Percentiles rank a stretch among this genome's conserved stretches.
These are phyloP conservation scores for Scytalidium sp. DNA, from an alignment of 2,329 filamentous ascomycete genomes.

Conservation along the genomic window DNA sequence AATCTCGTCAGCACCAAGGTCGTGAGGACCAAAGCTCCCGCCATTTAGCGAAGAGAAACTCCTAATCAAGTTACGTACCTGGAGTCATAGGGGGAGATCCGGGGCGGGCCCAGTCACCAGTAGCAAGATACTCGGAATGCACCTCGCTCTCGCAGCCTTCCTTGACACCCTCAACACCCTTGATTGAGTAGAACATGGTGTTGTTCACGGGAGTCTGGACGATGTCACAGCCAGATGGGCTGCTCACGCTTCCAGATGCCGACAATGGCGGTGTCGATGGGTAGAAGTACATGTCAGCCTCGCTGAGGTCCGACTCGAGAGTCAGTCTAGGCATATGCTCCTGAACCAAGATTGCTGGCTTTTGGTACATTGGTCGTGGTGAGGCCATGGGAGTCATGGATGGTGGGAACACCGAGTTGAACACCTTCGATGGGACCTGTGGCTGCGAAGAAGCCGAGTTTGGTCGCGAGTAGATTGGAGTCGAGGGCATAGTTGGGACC, in stretches of 20 bases:
- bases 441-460: constrained; percentile 64
- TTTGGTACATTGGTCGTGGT: constrained; percentile 68
- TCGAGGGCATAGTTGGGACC: constrained; percentile 57
- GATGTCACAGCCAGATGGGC: constrained; percentile 74
- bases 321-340: constrained; percentile 56
- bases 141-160: constrained; percentile 68
- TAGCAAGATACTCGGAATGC: constrained; percentile 68
- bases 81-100: constrained; percentile 86
- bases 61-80: constrained; percentile 63
- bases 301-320: constrained; percentile 71
- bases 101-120: constrained; percentile 72
- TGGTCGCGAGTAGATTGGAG: constrained; percentile 63
- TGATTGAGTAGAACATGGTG: constrained; percentile 71
- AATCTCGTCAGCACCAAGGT: constrained; percentile 11
- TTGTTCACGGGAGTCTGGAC: constrained; percentile 75
- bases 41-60: constrained; percentile 1
- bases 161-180: constrained; percentile 66
- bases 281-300: constrained; percentile 63
- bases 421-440: constrained; percentile 27
- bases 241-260: constrained; percentile 82
- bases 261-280: constrained; percentile 87
- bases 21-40: constrained; percentile 2
- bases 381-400: constrained; percentile 72
- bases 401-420: constrained; percentile 24
- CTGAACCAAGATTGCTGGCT: constrained; percentile 68